A percentile compares a stretch with the other conserved stretches of the same genome.
Evolutionary conservation across 768 basidiomycete genomes (phyloP).

Genomic region (Tephrocybe sp.): DNA sequence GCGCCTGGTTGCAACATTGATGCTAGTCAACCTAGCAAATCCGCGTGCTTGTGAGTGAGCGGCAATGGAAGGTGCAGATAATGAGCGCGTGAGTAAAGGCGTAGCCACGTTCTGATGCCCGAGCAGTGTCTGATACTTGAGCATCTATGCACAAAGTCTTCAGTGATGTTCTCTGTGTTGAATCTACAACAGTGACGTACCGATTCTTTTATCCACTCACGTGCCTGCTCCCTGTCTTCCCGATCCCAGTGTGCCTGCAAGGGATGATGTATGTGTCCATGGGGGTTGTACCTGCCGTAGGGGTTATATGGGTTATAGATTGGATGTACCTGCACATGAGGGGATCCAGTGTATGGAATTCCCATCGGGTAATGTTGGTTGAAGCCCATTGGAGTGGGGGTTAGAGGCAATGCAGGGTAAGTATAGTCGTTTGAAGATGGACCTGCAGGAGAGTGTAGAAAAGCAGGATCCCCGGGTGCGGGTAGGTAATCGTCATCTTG

Average conservation of each 20-base stretch:
- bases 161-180: no score
- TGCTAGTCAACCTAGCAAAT: slow-evolving; percentile 3
- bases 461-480: neutral
- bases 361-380: neutral
- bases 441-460: neutral
- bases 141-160: neutral
- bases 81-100: no score
- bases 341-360: no score
- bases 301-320: neutral
- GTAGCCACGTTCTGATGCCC: no score
- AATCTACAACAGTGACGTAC: slow-evolving; percentile 13
- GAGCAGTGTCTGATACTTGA: slow-evolving; percentile 6
- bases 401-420: neutral
- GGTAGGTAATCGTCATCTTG: neutral
- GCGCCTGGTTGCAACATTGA: neutral
- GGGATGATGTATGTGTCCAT: neutral
- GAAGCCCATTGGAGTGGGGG: neutral
- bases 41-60: neutral
- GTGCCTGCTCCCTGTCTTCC: slow-evolving; percentile 11
- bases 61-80: neutral
- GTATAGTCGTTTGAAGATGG: neutral
- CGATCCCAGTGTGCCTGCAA: no score
- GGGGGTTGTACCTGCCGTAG: neutral
- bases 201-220: slow-evolving; percentile 18
- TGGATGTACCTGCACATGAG: no score